Base-by-base conservation (phyloP, 2,329 filamentous ascomycete species). In the Dothistroma septosporum region DNA sequence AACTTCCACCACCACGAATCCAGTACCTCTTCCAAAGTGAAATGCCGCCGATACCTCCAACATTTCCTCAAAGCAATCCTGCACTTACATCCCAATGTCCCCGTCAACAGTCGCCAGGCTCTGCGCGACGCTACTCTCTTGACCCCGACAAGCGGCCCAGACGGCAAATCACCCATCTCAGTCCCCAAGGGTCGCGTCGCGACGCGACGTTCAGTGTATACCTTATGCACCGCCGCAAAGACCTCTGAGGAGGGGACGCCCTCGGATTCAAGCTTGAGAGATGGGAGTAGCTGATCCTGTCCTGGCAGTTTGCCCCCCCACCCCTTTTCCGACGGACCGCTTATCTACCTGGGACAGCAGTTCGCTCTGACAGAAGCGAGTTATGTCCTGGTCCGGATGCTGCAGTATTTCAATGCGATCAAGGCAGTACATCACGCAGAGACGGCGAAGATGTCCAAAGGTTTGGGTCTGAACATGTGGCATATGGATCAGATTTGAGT, bases 291-390 rank as follows among this genome's bases (percentile, higher is more conserved):
- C 31, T 62, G 24, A 47, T 64, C 0, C 64, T 66, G 10, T 68
- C 69, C 1, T 76, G 71, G 70, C 68, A 72, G 57, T 3, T 76
- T 71, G 50, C 52, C 75, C 21, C 74, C 74, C 4, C 52, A 75
- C 21, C 74, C 74, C 4, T 76, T 76, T 64, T 72, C 71, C 49
- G 73, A 72, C 19, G 73, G 72, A 1, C 67, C 72, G 9, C 44
- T 72, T 9, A 70, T 73, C 10, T 76, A 69, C 63, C 54, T 74
- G 28, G 70, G 69, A 4, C 69, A 92, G 79, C 88, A 92, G 74
- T 92, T 92, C 73, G 90, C 90, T 14, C 76, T 92, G 50, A 90
- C 88, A 0, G 88, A 92, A 79, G 89, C 89, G 79, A 78, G 78
- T 28, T 92, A 92, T 72, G 86, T 88, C 12, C 80, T 91, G 60